phyloP scores from a whole-genome alignment of 2,329 filamentous ascomycete genomes.

The Tricladium varicosporioides region DNA sequence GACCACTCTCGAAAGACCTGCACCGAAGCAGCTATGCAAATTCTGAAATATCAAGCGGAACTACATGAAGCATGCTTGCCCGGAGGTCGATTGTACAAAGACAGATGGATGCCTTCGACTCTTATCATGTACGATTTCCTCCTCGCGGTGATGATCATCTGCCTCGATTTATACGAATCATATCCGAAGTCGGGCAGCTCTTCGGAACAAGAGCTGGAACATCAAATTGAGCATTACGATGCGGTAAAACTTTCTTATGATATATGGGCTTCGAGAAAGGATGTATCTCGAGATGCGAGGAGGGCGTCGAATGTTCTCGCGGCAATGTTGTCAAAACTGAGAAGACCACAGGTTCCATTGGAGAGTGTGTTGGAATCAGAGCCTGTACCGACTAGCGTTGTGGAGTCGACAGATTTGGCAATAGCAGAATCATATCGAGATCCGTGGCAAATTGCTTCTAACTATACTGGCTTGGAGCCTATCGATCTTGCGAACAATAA shows the following conservation, averaged over 20 bases:
- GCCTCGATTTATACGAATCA: conserved; percentile 14
- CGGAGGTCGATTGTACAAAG: conserved; percentile 7
- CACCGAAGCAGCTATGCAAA: conserved; percentile 45
- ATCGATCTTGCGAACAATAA: neutral
- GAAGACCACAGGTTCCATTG: neutral
- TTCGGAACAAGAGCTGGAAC: neutral
- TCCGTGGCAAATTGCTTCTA: too few species aligned
- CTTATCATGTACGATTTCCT: conserved; percentile 17
- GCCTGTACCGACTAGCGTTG: neutral
- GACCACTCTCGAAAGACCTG: conserved; percentile 51
- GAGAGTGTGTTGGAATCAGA: too few species aligned
- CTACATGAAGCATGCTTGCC: conserved; percentile 10
- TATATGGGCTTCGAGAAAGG: conserved; percentile 9
- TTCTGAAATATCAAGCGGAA: conserved; percentile 45
- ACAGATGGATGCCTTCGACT: conserved; percentile 16
- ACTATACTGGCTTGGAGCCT: neutral
- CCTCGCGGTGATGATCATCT: conserved; percentile 17
- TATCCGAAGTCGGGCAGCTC: neutral
- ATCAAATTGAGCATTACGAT: conserved; percentile 1
- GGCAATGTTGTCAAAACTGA: conserved; percentile 12
- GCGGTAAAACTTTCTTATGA: conserved; percentile 10
- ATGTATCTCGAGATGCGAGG: conserved; percentile 9
- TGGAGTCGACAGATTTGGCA: neutral
- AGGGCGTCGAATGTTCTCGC: conserved; percentile 12
- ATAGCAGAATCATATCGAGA: neutral